These are phyloP conservation scores for Rutstroemia sp. DNA, from an alignment of 2,329 filamentous ascomycete species.

Conservation along the genomic window DNA sequence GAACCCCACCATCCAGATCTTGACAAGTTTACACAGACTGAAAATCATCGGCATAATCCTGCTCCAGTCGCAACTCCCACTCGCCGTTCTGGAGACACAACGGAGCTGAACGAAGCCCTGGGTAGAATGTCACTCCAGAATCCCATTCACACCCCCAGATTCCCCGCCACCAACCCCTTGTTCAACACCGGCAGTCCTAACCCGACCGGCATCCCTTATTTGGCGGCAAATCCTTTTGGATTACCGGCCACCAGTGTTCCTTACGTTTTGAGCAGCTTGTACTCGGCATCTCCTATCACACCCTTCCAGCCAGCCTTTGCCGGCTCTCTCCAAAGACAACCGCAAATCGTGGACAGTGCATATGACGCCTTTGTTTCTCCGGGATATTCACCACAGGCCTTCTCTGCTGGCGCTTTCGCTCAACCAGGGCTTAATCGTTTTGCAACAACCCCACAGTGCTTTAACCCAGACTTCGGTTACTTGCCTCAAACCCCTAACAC, in stretches of 20 bases:
- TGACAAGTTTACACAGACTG: not conserved
- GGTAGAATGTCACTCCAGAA: slow-evolving; percentile 7
- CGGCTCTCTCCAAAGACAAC: not conserved
- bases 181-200: slow-evolving; percentile 7
- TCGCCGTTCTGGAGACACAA: slow-evolving; percentile 2
- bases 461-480: slow-evolving; percentile 1
- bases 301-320: slow-evolving; percentile 3
- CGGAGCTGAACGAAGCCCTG: slow-evolving; percentile 6
- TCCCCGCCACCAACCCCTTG: not conserved
- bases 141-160: slow-evolving; percentile 4
- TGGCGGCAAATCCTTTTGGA: slow-evolving; percentile 4
- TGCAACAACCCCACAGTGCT: not conserved
- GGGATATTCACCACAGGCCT: not conserved
- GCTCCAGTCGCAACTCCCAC: slow-evolving; percentile 9
- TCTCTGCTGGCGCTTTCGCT: not conserved
- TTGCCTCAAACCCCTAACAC: slow-evolving; percentile 12
- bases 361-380: not conserved
- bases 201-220: slow-evolving; percentile 7
- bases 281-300: slow-evolving; percentile 4
- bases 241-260: slow-evolving; percentile 3
- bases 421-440: not conserved
- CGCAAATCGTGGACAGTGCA: not conserved
- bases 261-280: slow-evolving; percentile 6
- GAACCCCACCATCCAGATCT: slow-evolving; percentile 11
- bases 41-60: not conserved